Conservation (phyloP, 2,329 filamentous ascomycete species). For the Trichocomaceae sp. region DNA sequence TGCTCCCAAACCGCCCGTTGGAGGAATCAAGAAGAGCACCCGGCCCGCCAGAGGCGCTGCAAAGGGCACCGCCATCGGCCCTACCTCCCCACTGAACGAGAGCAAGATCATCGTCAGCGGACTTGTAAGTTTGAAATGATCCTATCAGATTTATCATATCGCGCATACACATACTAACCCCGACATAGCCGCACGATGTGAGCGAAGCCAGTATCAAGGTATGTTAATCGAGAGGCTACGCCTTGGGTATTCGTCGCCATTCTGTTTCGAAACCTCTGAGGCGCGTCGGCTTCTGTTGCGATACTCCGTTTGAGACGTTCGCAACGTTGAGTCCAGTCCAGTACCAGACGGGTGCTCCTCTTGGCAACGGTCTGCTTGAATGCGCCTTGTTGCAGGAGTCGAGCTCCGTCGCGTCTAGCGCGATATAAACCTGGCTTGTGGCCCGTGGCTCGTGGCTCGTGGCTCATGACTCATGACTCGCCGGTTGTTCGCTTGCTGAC, state of each 20-base stretch:
- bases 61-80: constrained; percentile 58
- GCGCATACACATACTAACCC: constrained; percentile 45
- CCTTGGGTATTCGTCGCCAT: constrained; percentile 67
- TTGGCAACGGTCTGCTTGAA: constrained; percentile 14
- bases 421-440: constrained; percentile 28
- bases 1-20: constrained; percentile 62
- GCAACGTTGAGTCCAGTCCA: constrained; percentile 24
- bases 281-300: constrained; percentile 31
- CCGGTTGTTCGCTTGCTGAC: constrained; percentile 25
- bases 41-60: constrained; percentile 41
- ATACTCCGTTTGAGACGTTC: constrained; percentile 14
- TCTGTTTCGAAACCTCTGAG: constrained; percentile 38
- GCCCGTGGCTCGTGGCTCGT: too few relatives aligned
- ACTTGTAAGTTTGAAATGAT: constrained; percentile 63
- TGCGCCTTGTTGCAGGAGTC: constrained; percentile 40
- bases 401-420: constrained; percentile 53
- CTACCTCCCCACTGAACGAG: constrained; percentile 57
- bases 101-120: constrained; percentile 99
- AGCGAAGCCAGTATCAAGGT: constrained; percentile 98
- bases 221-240: constrained; percentile 84
- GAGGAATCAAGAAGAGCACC: constrained; percentile 75
- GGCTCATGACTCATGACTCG: constrained; percentile 26
- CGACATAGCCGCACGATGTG: constrained; percentile 79
- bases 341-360: constrained; percentile 33
- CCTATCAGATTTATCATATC: constrained; percentile 14